A percentile compares a stretch with the other conserved stretches of the same genome.
Conservation (phyloP, 306 rosid genomes). For the Crotalaria pallida region DNA sequence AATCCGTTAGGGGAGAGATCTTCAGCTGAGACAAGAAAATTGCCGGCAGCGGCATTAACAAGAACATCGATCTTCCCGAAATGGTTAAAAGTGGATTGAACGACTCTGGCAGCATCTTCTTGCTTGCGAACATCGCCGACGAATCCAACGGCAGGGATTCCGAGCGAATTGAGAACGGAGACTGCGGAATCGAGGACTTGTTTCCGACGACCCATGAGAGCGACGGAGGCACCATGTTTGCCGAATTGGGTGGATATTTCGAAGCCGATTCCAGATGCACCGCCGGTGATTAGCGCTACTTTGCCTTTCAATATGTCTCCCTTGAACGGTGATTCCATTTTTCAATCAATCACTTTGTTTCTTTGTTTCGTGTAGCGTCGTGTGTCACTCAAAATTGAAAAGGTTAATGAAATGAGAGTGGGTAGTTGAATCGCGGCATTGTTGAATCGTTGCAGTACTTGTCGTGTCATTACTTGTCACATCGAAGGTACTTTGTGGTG, state of each 20-base stretch:
- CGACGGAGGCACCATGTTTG: slow-evolving; percentile 83
- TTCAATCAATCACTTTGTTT: neutral
- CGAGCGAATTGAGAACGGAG: slow-evolving; percentile 54
- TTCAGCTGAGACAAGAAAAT: slow-evolving; percentile 74
- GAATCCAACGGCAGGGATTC: slow-evolving; percentile 50
- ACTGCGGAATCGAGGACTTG: slow-evolving; percentile 72
- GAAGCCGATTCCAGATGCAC: slow-evolving; percentile 90
- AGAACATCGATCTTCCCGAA: slow-evolving; percentile 81
- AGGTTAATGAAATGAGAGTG: too few species aligned
- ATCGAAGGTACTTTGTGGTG: too few species aligned
- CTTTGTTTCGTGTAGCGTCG: too few species aligned
- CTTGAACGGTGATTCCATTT: slow-evolving; percentile 56
- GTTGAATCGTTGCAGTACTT: too few species aligned
- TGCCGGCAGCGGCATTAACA: slow-evolving; percentile 90
- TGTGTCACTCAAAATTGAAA: too few species aligned
- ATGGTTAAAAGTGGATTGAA: slow-evolving; percentile 62
- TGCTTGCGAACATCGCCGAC: slow-evolving; percentile 89
- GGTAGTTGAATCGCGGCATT: too few species aligned
- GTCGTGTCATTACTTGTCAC: too few species aligned
- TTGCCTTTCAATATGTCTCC: slow-evolving; percentile 55
- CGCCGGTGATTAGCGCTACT: slow-evolving; percentile 84
- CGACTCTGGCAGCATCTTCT: slow-evolving; percentile 71
- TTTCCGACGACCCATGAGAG: slow-evolving; percentile 85
- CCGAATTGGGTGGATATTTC: slow-evolving; percentile 76
- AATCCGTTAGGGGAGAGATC: slow-evolving; percentile 94